A percentile compares a stretch with the other conserved stretches of the same genome.
Evolutionary conservation across 176 grass and related monocot species (phyloP).

Genomic region (Dactylis glomerata): DNA sequence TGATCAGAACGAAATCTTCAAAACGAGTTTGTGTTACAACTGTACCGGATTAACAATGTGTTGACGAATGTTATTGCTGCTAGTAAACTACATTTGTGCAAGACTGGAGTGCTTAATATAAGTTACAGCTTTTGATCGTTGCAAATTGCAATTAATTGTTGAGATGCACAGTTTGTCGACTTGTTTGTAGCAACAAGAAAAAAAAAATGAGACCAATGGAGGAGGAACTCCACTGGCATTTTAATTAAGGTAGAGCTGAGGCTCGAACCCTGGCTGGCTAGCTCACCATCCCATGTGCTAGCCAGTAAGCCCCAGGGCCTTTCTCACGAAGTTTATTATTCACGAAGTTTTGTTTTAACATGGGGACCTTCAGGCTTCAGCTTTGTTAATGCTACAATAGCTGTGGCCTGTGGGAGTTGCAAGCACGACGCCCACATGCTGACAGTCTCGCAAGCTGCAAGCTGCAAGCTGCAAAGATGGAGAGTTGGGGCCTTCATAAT

Average conservation of each 20-base stretch:
- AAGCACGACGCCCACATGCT: slow-evolving; percentile 26
- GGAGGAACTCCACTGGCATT: too few relatives aligned
- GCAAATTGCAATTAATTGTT: not conserved
- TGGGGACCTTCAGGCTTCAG: not conserved
- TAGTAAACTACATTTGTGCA: not conserved
- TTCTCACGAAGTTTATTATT: too few relatives aligned
- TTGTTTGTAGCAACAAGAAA: not conserved
- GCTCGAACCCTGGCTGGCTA: too few relatives aligned
- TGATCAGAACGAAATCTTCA: not conserved
- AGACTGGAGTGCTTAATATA: not conserved
- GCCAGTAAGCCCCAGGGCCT: too few relatives aligned
- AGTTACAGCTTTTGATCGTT: not conserved
- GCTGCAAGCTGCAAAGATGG: not conserved
- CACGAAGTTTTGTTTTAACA: too few relatives aligned
- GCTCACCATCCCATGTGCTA: too few relatives aligned
- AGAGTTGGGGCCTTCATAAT: too few relatives aligned
- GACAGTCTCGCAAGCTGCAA: slow-evolving; percentile 28
- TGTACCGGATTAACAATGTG: not conserved
- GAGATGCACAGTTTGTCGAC: not conserved
- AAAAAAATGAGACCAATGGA: too few relatives aligned
- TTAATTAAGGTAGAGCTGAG: too few relatives aligned
- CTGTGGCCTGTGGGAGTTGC: slow-evolving; percentile 16
- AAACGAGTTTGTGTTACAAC: not conserved
- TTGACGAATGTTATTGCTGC: not conserved
- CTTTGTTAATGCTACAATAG: not conserved